These are phyloP conservation scores for Knoxia roxburghii DNA, from an alignment of 257 asterid species.

Conservation along the genomic window DNA sequence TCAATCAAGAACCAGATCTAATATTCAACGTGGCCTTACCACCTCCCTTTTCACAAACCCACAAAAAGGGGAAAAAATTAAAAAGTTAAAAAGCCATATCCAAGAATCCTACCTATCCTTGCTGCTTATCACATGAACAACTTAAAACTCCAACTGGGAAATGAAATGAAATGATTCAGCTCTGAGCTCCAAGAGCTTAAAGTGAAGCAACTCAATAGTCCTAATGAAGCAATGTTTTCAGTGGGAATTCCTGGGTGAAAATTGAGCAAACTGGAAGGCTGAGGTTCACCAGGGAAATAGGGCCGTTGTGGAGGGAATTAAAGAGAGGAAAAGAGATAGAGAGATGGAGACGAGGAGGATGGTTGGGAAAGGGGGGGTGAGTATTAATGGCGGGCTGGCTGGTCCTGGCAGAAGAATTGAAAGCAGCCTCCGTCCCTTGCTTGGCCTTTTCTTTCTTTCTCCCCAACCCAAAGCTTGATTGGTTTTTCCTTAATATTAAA, in stretches of 20 bases:
- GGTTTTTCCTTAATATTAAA: not conserved
- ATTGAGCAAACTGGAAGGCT: not conserved
- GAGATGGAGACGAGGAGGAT: not conserved
- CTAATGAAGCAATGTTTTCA: not conserved
- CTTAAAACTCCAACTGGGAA: not conserved
- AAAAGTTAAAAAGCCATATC: too few species aligned
- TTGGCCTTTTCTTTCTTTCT: not conserved
- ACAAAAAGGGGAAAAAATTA: too few species aligned
- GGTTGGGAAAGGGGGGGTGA: conserved; percentile 1
- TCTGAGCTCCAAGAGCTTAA: conserved; percentile 2
- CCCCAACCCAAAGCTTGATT: not conserved
- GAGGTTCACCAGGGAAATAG: not conserved
- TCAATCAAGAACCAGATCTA: conserved; percentile 11
- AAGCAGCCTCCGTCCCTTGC: not conserved
- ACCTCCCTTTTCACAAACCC: too few species aligned
- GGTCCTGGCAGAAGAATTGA: not conserved
- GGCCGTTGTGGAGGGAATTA: not conserved
- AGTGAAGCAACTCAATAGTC: not conserved
- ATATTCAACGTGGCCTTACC: too few species aligned
- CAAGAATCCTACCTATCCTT: not conserved
- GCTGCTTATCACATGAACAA: too few species aligned
- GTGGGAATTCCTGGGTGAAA: not conserved
- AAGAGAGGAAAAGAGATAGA: not conserved
- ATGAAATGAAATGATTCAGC: too few species aligned
- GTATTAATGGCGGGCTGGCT: conserved; percentile 20